Percentiles rank a stretch among this genome's conserved stretches.
Conservation (phyloP, 352 stramenopile species). For the Phytopythium helicoides region DNA sequence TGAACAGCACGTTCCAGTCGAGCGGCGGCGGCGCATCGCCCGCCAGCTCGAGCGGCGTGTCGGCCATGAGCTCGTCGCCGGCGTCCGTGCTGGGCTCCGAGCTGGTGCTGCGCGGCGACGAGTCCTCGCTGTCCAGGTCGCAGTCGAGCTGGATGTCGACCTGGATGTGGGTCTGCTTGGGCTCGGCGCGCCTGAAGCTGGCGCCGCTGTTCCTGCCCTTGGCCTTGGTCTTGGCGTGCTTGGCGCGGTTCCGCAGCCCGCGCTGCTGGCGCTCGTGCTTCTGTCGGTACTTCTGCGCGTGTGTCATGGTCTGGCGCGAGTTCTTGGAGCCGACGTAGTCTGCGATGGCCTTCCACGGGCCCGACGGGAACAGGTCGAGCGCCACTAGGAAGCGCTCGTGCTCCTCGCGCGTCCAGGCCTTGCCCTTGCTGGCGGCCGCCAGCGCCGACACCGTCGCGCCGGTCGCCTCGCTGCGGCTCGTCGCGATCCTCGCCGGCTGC, state of each 20-base stretch:
- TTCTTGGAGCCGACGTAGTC: constrained; percentile 61
- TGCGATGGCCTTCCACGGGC: constrained; percentile 61
- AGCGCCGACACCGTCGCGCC: constrained; percentile 14
- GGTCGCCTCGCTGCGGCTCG: constrained; percentile 5
- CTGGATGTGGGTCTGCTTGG: constrained; percentile 2
- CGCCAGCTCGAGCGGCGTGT: not conserved
- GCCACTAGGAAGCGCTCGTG: constrained; percentile 58
- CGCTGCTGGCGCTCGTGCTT: constrained; percentile 59
- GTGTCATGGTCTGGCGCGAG: constrained; percentile 90
- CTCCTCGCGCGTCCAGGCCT: constrained; percentile 51
- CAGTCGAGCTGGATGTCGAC: not conserved
- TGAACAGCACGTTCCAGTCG: constrained; percentile 16
- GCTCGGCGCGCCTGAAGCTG: constrained; percentile 5
- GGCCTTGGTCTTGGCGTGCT: constrained; percentile 18
- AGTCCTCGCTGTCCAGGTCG: constrained; percentile 9
- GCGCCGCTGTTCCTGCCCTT: not conserved
- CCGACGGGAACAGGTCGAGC: constrained; percentile 51
- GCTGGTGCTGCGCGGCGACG: constrained; percentile 11
- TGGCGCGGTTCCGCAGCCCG: constrained; percentile 39
- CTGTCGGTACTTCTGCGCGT: constrained; percentile 93
- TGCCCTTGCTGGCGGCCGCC: constrained; percentile 49
- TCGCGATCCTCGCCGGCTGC: constrained; percentile 1
- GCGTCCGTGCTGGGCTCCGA: not conserved
- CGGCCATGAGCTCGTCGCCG: not conserved
- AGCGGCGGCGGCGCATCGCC: constrained; percentile 5